phyloP scores from a whole-genome alignment of 31 red algal species.

The Bonnemaisonia californica region DNA sequence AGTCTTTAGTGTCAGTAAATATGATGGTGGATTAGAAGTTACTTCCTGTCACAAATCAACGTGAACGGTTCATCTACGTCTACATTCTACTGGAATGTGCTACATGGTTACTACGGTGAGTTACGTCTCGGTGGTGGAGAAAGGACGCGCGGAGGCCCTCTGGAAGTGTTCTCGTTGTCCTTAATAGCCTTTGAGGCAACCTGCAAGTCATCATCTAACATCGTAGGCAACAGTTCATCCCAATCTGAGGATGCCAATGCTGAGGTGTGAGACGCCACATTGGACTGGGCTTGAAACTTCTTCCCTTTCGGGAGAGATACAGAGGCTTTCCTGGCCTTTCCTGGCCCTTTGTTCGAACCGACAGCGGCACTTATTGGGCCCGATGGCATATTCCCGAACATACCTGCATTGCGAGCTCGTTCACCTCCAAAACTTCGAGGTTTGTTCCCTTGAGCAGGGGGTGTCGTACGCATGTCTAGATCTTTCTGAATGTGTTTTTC shows the following conservation, averaged over 20 bases:
- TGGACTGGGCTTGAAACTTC: not conserved
- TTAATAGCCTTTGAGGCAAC: not conserved
- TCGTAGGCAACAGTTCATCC: slow-evolving; percentile 65
- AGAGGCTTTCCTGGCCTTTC: not conserved
- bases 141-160: not conserved
- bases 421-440: not conserved
- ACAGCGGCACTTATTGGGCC: too few species aligned
- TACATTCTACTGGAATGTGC: too few species aligned
- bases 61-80: not conserved
- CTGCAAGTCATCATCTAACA: not conserved
- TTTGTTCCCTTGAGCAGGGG: not conserved
- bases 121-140: not conserved
- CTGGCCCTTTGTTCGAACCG: not conserved
- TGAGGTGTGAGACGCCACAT: not conserved
- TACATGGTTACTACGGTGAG: not conserved
- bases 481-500: too few species aligned
- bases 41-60: not conserved
- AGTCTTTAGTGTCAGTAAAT: too few species aligned
- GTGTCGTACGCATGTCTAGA: not conserved
- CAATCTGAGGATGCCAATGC: slow-evolving; percentile 29
- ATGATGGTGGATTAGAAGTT: too few species aligned
- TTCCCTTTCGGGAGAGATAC: slow-evolving; percentile 22
- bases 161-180: not conserved
- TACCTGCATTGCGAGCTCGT: not conserved
- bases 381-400: not conserved